Conservation (phyloP, 1,284 basidiomycete genomes). For the Cryptococcus sp. region DNA sequence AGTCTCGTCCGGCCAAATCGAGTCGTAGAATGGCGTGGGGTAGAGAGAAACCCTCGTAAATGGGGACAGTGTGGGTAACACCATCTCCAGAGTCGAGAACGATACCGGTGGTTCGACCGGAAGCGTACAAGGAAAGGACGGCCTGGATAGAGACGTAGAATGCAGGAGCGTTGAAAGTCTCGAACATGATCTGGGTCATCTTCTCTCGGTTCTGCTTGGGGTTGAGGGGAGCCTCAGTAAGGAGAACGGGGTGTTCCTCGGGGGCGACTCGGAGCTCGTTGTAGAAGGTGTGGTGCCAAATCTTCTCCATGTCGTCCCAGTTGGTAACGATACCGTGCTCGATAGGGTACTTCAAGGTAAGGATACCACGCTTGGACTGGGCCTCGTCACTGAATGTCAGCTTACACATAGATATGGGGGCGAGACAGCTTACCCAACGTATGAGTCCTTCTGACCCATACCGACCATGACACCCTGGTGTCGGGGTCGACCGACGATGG, state of each 20-base stretch:
- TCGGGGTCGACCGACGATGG: conserved; percentile 86
- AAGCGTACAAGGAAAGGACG: conserved; percentile 86
- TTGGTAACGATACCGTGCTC: conserved; percentile 78
- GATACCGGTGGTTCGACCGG: conserved; percentile 88
- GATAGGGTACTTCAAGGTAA: conserved; percentile 83
- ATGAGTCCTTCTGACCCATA: conserved; percentile 82
- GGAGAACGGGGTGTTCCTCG: conserved; percentile 88
- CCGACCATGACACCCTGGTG: conserved; percentile 91
- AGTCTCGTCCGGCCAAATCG: conserved; percentile 90
- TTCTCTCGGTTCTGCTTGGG: conserved; percentile 93
- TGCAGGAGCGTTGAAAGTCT: conserved; percentile 90
- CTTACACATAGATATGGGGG: not conserved
- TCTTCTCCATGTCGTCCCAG: conserved; percentile 96
- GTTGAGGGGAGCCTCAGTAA: conserved; percentile 93
- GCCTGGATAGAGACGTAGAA: conserved; percentile 94
- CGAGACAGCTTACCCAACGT: conserved; percentile 60
- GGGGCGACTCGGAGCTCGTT: conserved; percentile 71
- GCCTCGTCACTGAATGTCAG: conserved; percentile 68
- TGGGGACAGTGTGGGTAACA: conserved; percentile 89
- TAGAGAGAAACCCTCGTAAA: conserved; percentile 92
- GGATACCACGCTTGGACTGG: conserved; percentile 91
- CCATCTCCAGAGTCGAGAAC: conserved; percentile 92
- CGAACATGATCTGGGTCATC: conserved; percentile 98
- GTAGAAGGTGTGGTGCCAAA: conserved; percentile 90
- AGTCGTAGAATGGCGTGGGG: conserved; percentile 93